Base-by-base conservation (phyloP, 2,329 filamentous ascomycete species). In the Ophiostoma australiae region DNA sequence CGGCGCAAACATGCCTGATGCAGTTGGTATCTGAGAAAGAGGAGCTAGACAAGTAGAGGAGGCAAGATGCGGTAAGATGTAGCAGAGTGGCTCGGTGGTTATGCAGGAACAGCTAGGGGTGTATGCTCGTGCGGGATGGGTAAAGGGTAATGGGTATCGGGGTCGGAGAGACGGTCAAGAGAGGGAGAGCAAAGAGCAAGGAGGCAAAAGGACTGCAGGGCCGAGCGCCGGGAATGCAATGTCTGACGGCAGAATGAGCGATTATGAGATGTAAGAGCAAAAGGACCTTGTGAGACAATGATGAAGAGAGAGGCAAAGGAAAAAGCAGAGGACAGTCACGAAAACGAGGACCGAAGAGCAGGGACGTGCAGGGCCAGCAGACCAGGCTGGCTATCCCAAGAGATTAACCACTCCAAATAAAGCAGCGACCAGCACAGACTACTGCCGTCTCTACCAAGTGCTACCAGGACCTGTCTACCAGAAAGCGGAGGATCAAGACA, bases 71-170 rank as follows among this genome's bases (percentile, higher is more conserved):
- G 35, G 20, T 23, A 66, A 66, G 35, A 66, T 23, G 39, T 20
- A n/a, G 44, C 23, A 52, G 27, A 68, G 31, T 37, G 65, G 37
- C 65, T 31, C 58, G 33, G 44, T 67, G 68, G 41, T 68, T 69
- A 68, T 68, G 70, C 68, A 70, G 68, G 67, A 71, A 71, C 67
- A 39, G 58, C 58, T 63, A 58, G 41, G 58, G 58, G 27, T 63
- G 58, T 63, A 48, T 48, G 44, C 44, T 48, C 44, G 27, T 63
- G 63, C 63, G 63, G 33, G 63, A 66, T 66, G 52, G 52, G 52
- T 27, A 31, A 27, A 15, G 52, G 44, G 44, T 20, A n/a, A 20
- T 20, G n/a, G 44, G n/a, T 58, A 58, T 58, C n/a, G 52, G 52
- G 23, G 13, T 61, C 55, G 55, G 55, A 61, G 58, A 17, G 31